These are phyloP conservation scores for Fraxinus americana DNA, from an alignment of 257 asterid genomes.

Conservation along the genomic window DNA sequence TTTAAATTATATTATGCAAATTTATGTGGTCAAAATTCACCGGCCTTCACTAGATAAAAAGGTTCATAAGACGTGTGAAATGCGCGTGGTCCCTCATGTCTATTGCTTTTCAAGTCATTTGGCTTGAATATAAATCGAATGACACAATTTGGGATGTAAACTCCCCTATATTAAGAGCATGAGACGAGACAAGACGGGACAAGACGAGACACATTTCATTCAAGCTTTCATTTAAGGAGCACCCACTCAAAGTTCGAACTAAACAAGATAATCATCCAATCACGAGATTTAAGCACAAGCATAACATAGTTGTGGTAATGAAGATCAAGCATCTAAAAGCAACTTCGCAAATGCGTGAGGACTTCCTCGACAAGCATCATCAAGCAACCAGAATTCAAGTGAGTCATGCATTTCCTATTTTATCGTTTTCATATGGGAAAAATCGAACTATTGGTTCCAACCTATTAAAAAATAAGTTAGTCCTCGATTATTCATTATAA, in stretches of 20 bases:
- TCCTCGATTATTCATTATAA: neutral
- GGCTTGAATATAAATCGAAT: neutral
- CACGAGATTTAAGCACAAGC: constrained; percentile 77
- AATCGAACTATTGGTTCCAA: too few relatives aligned
- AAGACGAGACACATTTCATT: too few relatives aligned
- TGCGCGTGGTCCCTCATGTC: neutral
- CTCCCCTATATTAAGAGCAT: too few relatives aligned
- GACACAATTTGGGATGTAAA: neutral
- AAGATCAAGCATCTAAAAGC: constrained; percentile 90
- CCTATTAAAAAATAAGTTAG: too few relatives aligned
- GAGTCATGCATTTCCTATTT: constrained; percentile 10
- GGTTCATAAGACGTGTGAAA: neutral
- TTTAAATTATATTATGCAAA: too few relatives aligned
- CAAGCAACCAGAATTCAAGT: constrained; percentile 87
- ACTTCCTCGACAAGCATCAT: constrained; percentile 77
- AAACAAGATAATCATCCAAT: constrained; percentile 45
- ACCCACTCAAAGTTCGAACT: constrained; percentile 41
- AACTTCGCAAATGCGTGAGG: constrained; percentile 83
- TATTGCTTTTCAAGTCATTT: too few relatives aligned
- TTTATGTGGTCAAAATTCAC: neutral
- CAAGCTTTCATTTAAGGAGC: constrained; percentile 81
- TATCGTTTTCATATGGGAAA: neutral
- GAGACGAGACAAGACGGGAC: too few relatives aligned
- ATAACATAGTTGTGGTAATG: constrained; percentile 81
- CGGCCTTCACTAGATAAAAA: neutral